A percentile compares a stretch with the other conserved stretches of the same genome.
phyloP scores from a whole-genome alignment of 1,139 yeast genomes.

The Diutina sp. region DNA sequence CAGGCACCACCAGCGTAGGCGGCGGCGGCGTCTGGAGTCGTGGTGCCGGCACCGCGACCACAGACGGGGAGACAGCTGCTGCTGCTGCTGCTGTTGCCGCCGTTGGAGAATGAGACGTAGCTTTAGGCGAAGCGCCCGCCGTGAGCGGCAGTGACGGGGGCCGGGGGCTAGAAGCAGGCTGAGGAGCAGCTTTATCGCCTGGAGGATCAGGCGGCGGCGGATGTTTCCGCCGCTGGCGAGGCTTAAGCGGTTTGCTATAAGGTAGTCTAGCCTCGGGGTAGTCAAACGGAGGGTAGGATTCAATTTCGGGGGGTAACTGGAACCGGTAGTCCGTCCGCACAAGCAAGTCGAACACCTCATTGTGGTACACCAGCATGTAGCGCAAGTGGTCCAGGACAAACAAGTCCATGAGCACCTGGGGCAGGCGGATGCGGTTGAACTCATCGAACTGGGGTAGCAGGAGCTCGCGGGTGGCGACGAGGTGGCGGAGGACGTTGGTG shows the following conservation, averaged over 20 bases:
- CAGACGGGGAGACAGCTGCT: not conserved
- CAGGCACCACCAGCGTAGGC: not conserved
- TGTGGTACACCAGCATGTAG: constrained; percentile 28
- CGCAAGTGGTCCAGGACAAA: constrained; percentile 23
- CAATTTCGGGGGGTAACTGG: constrained; percentile 18
- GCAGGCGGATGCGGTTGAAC: constrained; percentile 18
- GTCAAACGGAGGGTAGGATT: constrained; percentile 22
- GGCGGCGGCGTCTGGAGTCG: not conserved
- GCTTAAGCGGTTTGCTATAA: not conserved
- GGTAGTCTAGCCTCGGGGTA: constrained; percentile 5
- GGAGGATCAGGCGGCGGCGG: not conserved
- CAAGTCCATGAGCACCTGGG: constrained; percentile 24
- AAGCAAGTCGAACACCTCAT: constrained; percentile 23
- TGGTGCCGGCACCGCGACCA: not conserved
- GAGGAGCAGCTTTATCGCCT: too few species aligned
- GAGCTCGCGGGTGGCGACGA: constrained; percentile 20
- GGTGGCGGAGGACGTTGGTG: constrained; percentile 19
- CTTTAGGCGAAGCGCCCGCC: too few species aligned
- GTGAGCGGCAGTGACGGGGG: too few species aligned
- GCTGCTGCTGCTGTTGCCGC: not conserved
- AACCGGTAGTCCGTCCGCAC: constrained; percentile 17
- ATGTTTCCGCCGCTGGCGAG: not conserved
- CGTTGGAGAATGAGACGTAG: not conserved
- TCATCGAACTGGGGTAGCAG: constrained; percentile 19
- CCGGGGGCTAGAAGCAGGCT: too few species aligned